Percentiles rank a stretch among this genome's conserved stretches.
These are phyloP conservation scores for Tulasnella sp. DNA, from an alignment of 768 basidiomycete genomes.

Conservation along the genomic window DNA sequence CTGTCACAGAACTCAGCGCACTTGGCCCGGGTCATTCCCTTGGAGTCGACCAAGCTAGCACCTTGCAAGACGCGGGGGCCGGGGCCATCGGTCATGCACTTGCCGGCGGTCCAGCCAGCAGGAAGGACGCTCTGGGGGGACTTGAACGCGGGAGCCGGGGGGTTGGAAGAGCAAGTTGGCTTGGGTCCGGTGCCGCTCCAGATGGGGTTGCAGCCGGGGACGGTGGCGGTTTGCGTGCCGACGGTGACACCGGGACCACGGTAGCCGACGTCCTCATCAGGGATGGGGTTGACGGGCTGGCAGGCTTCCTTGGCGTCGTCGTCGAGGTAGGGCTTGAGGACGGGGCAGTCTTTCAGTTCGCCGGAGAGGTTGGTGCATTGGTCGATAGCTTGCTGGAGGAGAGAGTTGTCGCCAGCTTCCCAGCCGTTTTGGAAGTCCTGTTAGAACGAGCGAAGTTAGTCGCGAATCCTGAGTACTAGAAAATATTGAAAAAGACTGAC, in stretches of 20 bases:
- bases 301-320: constrained; percentile 23
- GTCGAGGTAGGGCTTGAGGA: constrained; percentile 22
- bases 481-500: neutral
- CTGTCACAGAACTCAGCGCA: constrained; percentile 27
- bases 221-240: neutral
- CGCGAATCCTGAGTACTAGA: neutral
- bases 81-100: constrained; percentile 15
- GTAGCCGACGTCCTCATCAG: constrained; percentile 24
- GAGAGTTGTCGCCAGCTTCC: constrained; percentile 28
- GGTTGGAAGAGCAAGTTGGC: constrained; percentile 18
- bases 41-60: constrained; percentile 10
- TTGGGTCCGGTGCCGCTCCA: constrained; percentile 27
- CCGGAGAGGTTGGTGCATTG: constrained; percentile 37
- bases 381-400: constrained; percentile 38
- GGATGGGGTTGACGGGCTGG: constrained; percentile 16
- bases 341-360: constrained; percentile 27
- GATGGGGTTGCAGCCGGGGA: constrained; percentile 29
- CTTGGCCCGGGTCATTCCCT: constrained; percentile 19
- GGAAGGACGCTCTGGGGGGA: neutral
- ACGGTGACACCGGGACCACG: neutral
- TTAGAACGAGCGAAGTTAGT: neutral
- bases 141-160: neutral
- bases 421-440: constrained; percentile 39
- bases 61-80: constrained; percentile 12
- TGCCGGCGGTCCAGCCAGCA: constrained; percentile 14